These are phyloP conservation scores for Calcarisporium arbuscula DNA, from an alignment of 2,329 filamentous ascomycete genomes.

Conservation along the genomic window DNA sequence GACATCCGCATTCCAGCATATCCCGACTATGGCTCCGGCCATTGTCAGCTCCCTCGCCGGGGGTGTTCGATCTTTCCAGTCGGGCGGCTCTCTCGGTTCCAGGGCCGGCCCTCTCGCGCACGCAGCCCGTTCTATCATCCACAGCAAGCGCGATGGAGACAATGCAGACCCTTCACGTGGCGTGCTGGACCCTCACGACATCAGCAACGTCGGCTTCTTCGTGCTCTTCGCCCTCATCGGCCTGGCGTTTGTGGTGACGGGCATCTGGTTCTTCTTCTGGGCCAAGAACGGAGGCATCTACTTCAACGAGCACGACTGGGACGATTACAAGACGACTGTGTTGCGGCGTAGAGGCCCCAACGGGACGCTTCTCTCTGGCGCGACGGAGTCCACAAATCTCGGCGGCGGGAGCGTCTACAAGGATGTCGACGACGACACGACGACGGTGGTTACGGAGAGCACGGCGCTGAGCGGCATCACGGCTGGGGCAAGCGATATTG, in stretches of 20 bases:
- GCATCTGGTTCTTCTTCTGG: conserved; percentile 99
- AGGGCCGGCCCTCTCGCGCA: conserved; percentile 35
- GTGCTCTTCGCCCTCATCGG: conserved; percentile 82
- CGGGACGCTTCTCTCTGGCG: conserved; percentile 76
- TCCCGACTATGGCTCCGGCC: conserved; percentile 33
- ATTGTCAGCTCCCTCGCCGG: conserved; percentile 24
- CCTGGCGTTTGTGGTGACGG: conserved; percentile 63
- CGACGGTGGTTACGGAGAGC: conserved; percentile 39
- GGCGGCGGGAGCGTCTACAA: conserved; percentile 85
- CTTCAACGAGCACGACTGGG: conserved; percentile 84
- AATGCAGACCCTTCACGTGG: conserved; percentile 37
- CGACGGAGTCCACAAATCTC: conserved; percentile 73
- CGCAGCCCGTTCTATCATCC: conserved; percentile 37
- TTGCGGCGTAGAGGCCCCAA: conserved; percentile 83
- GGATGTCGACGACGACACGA: conserved; percentile 52
- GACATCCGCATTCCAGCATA: conserved; percentile 16
- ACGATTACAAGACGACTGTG: conserved; percentile 96
- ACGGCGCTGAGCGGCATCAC: conserved; percentile 49
- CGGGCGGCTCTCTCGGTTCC: conserved; percentile 24
- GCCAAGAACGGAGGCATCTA: conserved; percentile 92
- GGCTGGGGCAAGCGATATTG: conserved; percentile 49
- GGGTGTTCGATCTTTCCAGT: too few species aligned
- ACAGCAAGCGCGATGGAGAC: conserved; percentile 19
- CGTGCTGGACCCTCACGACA: conserved; percentile 46
- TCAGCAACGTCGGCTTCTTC: conserved; percentile 69